These are phyloP conservation scores for Phytophthora tubulina DNA, from an alignment of 352 stramenopile species.

Conservation along the genomic window DNA sequence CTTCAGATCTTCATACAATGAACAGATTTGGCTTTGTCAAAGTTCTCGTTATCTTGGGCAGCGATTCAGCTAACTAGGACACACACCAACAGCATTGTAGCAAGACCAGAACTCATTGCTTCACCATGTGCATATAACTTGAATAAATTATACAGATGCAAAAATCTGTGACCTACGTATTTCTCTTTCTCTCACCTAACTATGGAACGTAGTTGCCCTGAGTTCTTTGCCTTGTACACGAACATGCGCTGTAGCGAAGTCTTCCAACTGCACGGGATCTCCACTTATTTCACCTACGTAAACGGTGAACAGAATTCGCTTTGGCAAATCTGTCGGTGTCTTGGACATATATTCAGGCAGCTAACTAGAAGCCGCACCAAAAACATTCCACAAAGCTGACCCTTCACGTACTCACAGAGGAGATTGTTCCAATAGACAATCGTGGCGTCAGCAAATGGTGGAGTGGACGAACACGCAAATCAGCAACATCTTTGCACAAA, in stretches of 20 bases:
- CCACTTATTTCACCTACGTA: not conserved
- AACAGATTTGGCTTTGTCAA: no score
- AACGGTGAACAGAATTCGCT: slow-evolving; percentile 5
- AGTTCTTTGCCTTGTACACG: not conserved
- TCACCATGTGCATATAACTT: not conserved
- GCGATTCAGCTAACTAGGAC: no score
- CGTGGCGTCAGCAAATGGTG: slow-evolving; percentile 1
- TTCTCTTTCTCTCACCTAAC: slow-evolving; percentile 3
- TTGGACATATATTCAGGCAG: slow-evolving; percentile 8
- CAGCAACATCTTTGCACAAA: not conserved
- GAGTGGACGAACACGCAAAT: not conserved
- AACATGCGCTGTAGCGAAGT: not conserved
- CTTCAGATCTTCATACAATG: no score
- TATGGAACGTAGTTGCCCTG: slow-evolving; percentile 2
- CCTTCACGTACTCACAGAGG: slow-evolving; percentile 14
- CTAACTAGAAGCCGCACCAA: slow-evolving; percentile 9
- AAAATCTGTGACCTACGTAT: not conserved
- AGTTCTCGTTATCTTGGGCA: no score
- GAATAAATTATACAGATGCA: not conserved
- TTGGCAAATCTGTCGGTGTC: not conserved
- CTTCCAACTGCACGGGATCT: slow-evolving; percentile 14
- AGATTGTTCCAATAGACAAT: slow-evolving; percentile 21
- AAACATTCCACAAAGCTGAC: slow-evolving; percentile 8
- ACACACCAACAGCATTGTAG: no score
- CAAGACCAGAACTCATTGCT: no score